Conservation (phyloP, 2,329 filamentous ascomycete species). For the Aspergillus eucalypticola region DNA sequence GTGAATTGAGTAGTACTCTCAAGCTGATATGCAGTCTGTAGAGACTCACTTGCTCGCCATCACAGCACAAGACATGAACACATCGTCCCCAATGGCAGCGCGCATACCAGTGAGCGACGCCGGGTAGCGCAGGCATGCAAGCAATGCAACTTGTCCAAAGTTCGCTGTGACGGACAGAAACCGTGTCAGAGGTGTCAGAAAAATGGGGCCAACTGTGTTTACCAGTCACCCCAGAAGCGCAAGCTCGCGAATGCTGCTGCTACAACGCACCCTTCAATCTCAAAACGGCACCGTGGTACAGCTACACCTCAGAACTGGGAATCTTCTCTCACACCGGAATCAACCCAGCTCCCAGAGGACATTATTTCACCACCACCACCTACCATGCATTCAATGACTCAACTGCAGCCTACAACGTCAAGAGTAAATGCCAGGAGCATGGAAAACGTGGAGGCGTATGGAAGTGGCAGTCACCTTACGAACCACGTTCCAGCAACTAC, state of each 20-base stretch:
- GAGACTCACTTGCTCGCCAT: conserved; percentile 5
- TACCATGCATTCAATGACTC: neutral
- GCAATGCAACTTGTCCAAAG: conserved; percentile 4
- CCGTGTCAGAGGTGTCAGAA: neutral
- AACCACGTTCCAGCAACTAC: neutral
- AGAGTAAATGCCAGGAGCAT: neutral
- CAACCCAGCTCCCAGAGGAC: neutral
- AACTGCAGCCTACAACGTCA: neutral
- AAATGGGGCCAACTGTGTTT: neutral
- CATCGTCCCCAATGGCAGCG: neutral
- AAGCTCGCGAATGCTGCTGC: neutral
- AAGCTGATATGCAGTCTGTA: neutral
- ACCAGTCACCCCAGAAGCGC: conserved; percentile 3
- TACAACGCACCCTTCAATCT: neutral
- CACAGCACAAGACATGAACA: neutral
- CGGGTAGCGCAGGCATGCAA: conserved; percentile 8
- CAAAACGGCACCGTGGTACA: neutral
- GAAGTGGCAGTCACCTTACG: neutral
- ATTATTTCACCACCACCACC: neutral
- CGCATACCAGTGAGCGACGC: neutral
- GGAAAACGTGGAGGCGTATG: neutral
- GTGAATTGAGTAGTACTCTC: neutral
- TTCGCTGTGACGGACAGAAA: neutral
- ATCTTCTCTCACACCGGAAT: neutral
- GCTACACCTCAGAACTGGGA: neutral